phyloP scores from a whole-genome alignment of 257 asterid species.

The Solanum clarkiae region DNA sequence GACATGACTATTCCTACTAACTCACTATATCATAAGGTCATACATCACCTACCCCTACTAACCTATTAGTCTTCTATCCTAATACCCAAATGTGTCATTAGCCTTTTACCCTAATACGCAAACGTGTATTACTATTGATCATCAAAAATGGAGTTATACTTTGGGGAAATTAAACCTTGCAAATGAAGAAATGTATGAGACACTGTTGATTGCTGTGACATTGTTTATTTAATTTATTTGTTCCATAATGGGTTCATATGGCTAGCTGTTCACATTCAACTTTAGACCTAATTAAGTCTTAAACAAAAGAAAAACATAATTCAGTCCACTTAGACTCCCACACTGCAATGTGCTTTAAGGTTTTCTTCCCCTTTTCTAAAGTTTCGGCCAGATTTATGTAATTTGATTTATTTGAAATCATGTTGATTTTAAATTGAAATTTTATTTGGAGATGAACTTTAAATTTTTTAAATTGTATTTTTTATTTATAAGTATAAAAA shows the following conservation, averaged over 20 bases:
- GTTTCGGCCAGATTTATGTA: not conserved
- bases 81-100: too few species aligned
- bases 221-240: too few species aligned
- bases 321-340: not conserved
- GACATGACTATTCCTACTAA: too few species aligned
- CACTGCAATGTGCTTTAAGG: not conserved
- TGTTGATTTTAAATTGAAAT: not conserved
- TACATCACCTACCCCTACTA: too few species aligned
- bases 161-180: not conserved
- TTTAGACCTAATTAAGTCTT: not conserved
- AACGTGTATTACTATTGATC: not conserved
- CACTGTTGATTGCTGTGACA: not conserved
- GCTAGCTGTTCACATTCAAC: not conserved
- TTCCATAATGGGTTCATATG: not conserved
- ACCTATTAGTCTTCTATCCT: too few species aligned
- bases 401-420: not conserved
- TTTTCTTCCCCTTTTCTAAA: not conserved
- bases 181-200: not conserved
- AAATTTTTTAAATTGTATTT: too few species aligned
- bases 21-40: too few species aligned
- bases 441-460: not conserved
- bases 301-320: not conserved
- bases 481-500: too few species aligned
- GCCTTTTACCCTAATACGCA: too few species aligned
- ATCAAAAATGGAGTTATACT: not conserved